Base-by-base conservation (phyloP, 73 alveolate species). In the Paramecium sonneborni region DNA sequence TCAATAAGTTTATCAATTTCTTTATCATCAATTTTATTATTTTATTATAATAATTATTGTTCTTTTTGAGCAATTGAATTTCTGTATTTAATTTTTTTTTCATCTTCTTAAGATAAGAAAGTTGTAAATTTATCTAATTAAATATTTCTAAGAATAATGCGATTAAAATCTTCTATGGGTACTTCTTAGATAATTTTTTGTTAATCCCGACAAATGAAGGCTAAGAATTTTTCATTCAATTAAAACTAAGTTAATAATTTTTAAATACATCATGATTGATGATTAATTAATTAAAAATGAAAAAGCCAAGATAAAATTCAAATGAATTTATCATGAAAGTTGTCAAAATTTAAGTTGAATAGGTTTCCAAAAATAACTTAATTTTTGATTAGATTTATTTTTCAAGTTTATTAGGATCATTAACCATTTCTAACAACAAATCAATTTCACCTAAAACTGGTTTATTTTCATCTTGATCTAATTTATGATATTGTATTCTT, bases 271-370 rank as follows among this genome's bases (percentile, higher is more conserved):
- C 56, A 41, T 38, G 44, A 79, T 79, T 26, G 30, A 79, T 44
- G 37, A 79, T 11, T 43, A 79, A 46, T 43, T 79, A 44, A 46
- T 79, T 46, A 79, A 79, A 43, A 15, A 79, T 37, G 55, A 41
- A 79, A 46, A 24, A 79, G 5, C 44, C 41, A 14, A 46, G 43
- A 41, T 79, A 43, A 46, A 79, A 79, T 30, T 26, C 55, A 38
- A 79, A 38, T 30, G 46, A 62, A 79, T 79, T 39, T 15, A 79
- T 43, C 90, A 79, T 79, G 20, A 79, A 44, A 1, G 90, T 79
- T 18, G 90, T 43, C 18, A 79, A 41, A 20, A 44, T 79, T 43
- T 57, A 41, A 20, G 72, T 79, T 12, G 76, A 41, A 79, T 39
- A 41, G 0, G 44, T 11, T 11, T 79, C 69, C 15, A 79, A 28